A percentile compares a stretch with the other conserved stretches of the same genome.
These are phyloP conservation scores for Aspergillus sp. DNA, from an alignment of 2,329 filamentous ascomycete genomes.

Conservation along the genomic window DNA sequence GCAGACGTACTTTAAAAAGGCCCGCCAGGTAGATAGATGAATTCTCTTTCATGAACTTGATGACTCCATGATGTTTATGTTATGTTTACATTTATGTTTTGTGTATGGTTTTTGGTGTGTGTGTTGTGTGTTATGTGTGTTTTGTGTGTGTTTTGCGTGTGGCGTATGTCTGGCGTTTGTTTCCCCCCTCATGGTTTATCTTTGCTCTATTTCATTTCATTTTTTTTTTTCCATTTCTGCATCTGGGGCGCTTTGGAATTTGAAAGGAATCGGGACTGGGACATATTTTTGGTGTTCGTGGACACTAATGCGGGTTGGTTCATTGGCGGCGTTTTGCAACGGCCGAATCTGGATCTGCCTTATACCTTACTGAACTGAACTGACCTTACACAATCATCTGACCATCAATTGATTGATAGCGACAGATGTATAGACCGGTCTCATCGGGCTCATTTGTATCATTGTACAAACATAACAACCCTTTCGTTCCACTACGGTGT, in stretches of 20 bases:
- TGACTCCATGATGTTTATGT: conserved; percentile 33
- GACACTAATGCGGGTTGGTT: not conserved
- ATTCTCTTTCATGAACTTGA: conserved; percentile 35
- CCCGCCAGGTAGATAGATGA: conserved; percentile 38
- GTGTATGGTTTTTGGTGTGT: conserved; percentile 20
- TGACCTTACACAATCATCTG: no score
- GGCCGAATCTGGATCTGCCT: not conserved
- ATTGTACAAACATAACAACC: no score
- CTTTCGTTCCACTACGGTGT: no score
- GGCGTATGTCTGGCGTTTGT: conserved; percentile 18
- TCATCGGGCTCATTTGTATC: no score
- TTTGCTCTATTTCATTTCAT: conserved; percentile 14
- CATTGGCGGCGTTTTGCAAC: not conserved
- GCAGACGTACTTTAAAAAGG: conserved; percentile 18
- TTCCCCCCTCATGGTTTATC: conserved; percentile 11
- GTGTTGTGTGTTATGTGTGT: conserved; percentile 26
- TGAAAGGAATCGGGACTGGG: not conserved
- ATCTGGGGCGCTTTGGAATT: conserved; percentile 6
- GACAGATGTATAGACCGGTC: no score
- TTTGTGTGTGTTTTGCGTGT: conserved; percentile 10
- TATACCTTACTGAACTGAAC: no score
- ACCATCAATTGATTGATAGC: no score
- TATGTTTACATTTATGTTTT: conserved; percentile 28
- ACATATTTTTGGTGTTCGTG: not conserved
- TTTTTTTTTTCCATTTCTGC: conserved; percentile 13